Evolutionary conservation across 2,329 filamentous ascomycete species (phyloP), one percentile per base, ranked within the genome.

Genomic region (Trichoderma afroharzianum): DNA sequence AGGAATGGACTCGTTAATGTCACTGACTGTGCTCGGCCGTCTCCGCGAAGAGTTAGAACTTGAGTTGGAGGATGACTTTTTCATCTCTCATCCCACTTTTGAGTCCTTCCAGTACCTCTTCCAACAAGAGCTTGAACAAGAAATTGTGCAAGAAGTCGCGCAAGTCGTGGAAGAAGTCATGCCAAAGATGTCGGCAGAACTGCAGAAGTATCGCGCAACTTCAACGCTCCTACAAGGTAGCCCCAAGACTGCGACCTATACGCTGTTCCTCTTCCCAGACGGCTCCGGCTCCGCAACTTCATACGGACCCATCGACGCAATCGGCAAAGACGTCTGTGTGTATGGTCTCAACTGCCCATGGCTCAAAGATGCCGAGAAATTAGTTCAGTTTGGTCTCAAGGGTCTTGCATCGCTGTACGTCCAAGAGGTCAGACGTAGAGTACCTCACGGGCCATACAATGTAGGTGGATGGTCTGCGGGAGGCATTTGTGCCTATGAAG

Each of bases 391-490:
- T 53, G 71, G 71, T 24, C 62, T 73, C 15, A 53, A 67, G 14
- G 71, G 66, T 28, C 84, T 88, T 68, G 85, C 87, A 39, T 78
- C 83, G 39, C 82, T 87, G 74, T 90, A 77, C 59, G 75, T 78
- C 47, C 82, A 85, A 9, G 91, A 93, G 81, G 92, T 94, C 80
- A 90, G 89, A 81, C 87, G 89, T 8, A 90, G 91, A 66, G 91
- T 93, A 79, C 89, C 91, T 3, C 76, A 83, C 43, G 92, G 92
- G 0, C 90, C 91, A 1, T 93, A 93, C 80, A 85, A 86, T 62
- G 81, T 93, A 1, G 87, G 88, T 18, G 92, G 92, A 32, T 94
- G 91, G 92, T 92, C 88, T n/a, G 91, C 91, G 2, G 92, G 92
- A 50, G 91, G 91, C 58, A 89, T 93, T 58, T 90, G 90, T 72